A percentile compares a stretch with the other conserved stretches of the same genome.
Evolutionary conservation across 78 protist genomes (phyloP).

Genomic region (Mastigamoeba balamuthi): DNA sequence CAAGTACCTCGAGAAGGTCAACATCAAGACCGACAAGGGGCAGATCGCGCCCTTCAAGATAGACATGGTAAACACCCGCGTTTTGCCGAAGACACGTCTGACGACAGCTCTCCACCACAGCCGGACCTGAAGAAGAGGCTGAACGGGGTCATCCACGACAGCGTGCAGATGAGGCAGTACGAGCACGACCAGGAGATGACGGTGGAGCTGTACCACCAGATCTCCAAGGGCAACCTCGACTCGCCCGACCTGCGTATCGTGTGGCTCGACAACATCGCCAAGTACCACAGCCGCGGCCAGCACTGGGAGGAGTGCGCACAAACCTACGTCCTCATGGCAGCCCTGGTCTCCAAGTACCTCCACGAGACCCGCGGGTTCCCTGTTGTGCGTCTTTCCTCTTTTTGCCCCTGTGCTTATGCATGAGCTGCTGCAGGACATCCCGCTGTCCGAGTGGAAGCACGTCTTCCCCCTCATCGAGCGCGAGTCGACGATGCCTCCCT

Average conservation of each 20-base stretch:
- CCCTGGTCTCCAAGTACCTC: not conserved
- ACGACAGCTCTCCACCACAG: too few relatives aligned
- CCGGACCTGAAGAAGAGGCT: not conserved
- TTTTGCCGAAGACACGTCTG: too few relatives aligned
- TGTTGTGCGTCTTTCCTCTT: not conserved
- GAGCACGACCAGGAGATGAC: not conserved
- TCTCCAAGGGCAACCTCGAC: not conserved
- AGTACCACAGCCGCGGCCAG: not conserved
- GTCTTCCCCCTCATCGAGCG: not conserved
- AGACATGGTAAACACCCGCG: too few relatives aligned
- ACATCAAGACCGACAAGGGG: not conserved
- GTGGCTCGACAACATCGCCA: not conserved
- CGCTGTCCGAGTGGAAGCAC: too few relatives aligned
- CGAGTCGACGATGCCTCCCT: not conserved
- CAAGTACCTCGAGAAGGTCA: not conserved
- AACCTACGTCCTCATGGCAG: not conserved
- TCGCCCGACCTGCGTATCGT: not conserved
- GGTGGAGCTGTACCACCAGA: not conserved
- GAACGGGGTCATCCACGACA: not conserved
- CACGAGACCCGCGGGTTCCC: not conserved
- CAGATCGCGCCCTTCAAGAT: not conserved
- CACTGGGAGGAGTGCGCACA: conserved; percentile 2
- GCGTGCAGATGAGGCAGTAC: not conserved
- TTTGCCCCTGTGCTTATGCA: too few relatives aligned
- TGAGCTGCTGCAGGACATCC: too few relatives aligned